Base-by-base conservation (phyloP, 1,284 basidiomycete species). In the Pascua sp. region DNA sequence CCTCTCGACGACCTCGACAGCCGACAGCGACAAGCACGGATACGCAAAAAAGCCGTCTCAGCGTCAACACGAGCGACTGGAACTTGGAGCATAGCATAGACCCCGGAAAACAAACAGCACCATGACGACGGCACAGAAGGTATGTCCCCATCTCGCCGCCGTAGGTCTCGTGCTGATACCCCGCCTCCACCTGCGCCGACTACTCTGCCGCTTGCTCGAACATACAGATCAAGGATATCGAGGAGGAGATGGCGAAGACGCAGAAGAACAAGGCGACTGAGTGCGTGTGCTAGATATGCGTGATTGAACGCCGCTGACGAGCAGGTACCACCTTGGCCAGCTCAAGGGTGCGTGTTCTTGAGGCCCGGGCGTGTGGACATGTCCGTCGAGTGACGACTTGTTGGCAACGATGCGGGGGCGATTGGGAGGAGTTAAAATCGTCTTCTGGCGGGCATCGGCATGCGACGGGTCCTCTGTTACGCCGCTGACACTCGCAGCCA, bases 271-370 rank as follows among this genome's bases (percentile, higher is more conserved):
- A 98, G 86, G 81, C 77, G 42, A 79, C 80, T 11, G 77, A 78
- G 68, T 77, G 61, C 62, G 73, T 67, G 13, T 36, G 46, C 49
- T 24, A 1, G n/a, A 11, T n/a, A 16, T 65, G 17, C 63, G 60
- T 60, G 32, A 32, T 17, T 42, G 51, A 48, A 43, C 13, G n/a
- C 32, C 37, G 38, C 49, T 47, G 47, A 45, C 17, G 8, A n/a
- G 10, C 58, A 77, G 89, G 79, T 96, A 94, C 78, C 94, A 97
- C 80, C 79, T 96, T 61, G 95, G 95, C 56, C 92, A 97, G 79
- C 86, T 98, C 73, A 98, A 97, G 70, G 81, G 79, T 72, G 12
- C 42, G 67, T 69, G 40, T 18, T 24, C 32, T 18, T 2, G 8
- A 11, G 4, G 36, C 12, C 11, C 7, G 7, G 17, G 18, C 38